Evolutionary conservation across 1,284 basidiomycete genomes (phyloP).

Genomic region (Cystobasidium sp.): DNA sequence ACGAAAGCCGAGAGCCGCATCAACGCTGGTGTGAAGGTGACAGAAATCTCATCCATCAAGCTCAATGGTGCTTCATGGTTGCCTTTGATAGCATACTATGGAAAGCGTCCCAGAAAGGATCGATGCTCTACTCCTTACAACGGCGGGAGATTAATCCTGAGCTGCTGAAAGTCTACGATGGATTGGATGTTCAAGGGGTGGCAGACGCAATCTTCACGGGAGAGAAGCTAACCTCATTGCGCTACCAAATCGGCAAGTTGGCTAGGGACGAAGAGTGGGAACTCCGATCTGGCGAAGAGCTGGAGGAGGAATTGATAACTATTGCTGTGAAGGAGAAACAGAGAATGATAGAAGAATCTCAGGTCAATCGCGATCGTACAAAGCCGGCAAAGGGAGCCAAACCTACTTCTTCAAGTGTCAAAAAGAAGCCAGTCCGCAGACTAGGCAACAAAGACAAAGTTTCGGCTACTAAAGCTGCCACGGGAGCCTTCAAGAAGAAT

Average conservation of each 20-base stretch:
- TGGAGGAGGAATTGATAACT: constrained; percentile 38
- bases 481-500: constrained; percentile 21
- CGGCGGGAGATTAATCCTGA: constrained; percentile 7
- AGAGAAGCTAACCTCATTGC: constrained; percentile 15
- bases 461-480: constrained; percentile 29
- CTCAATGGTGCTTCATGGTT: constrained; percentile 22
- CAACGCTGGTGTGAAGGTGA: constrained; percentile 10
- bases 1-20: neutral
- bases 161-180: constrained; percentile 21
- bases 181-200: neutral
- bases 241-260: constrained; percentile 34
- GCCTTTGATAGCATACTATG: constrained; percentile 26
- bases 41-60: constrained; percentile 7
- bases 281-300: constrained; percentile 24
- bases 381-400: neutral
- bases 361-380: neutral
- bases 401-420: neutral
- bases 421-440: neutral
- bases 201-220: constrained; percentile 8
- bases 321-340: constrained; percentile 24
- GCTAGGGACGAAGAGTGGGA: constrained; percentile 25
- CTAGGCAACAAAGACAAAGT: constrained; percentile 7
- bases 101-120: constrained; percentile 32
- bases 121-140: constrained; percentile 28
- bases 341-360: neutral